Conservation (phyloP, 1,284 basidiomycete genomes). For the Microbotryum lychnidis-dioicae region DNA sequence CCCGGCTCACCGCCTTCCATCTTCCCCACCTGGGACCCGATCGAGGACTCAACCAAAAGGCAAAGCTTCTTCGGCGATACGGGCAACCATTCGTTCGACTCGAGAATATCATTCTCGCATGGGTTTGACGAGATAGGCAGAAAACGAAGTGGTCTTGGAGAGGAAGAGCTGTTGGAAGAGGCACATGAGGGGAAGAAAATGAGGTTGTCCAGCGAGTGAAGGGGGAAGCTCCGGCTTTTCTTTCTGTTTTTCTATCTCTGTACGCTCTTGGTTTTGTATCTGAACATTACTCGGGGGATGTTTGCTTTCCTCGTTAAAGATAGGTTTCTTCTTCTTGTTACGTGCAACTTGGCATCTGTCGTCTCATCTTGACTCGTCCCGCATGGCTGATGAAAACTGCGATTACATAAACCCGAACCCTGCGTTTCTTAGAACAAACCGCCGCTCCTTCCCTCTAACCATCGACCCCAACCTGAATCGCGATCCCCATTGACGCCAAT, state of each 20-base stretch:
- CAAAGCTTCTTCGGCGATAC: not conserved
- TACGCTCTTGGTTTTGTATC: not conserved
- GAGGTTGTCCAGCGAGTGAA: conserved; percentile 2
- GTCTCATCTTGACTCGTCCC: not conserved
- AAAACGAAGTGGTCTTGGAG: not conserved
- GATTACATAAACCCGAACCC: not conserved
- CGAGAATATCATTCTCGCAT: not conserved
- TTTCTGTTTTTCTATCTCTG: too few species aligned
- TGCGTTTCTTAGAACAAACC: not conserved
- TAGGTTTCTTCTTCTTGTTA: not conserved
- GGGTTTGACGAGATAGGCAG: not conserved
- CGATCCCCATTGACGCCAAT: conserved; percentile 52
- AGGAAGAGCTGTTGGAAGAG: not conserved
- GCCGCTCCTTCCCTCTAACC: not conserved
- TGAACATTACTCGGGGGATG: too few species aligned
- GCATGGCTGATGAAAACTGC: not conserved
- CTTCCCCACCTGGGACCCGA: not conserved
- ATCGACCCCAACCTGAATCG: conserved; percentile 22
- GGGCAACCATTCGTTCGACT: not conserved
- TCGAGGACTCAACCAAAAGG: not conserved
- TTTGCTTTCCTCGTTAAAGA: too few species aligned
- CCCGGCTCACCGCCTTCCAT: conserved; percentile 1
- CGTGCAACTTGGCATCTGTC: not conserved
- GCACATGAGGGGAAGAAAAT: not conserved
- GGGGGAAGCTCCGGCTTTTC: too few species aligned